Evolutionary conservation across 2,329 filamentous ascomycete species (phyloP).

Genomic region (Cordyceps cicadae): DNA sequence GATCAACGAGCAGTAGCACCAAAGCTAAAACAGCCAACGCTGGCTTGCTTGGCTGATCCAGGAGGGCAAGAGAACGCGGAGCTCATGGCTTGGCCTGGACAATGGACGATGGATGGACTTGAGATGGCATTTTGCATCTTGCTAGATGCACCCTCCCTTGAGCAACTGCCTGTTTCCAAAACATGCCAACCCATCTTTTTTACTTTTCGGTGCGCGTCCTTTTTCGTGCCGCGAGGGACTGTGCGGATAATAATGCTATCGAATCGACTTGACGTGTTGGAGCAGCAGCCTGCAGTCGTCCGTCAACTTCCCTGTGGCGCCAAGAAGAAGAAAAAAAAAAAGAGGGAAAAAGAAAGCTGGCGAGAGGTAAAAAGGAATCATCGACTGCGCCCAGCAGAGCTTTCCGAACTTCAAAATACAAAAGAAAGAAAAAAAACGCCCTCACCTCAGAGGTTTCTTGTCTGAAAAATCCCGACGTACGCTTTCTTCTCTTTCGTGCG

Average conservation of each 20-base stretch:
- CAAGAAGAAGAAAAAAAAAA: background rate
- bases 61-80: background rate
- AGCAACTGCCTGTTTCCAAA: background rate
- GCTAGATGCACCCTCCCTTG: slow-evolving; percentile 5
- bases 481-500: background rate
- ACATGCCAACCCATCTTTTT: background rate
- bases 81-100: background rate
- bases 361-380: background rate
- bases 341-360: background rate
- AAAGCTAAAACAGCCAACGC: background rate
- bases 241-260: background rate
- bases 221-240: background rate
- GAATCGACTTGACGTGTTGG: too few relatives aligned
- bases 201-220: background rate
- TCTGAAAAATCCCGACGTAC: background rate
- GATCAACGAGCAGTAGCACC: background rate
- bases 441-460: background rate
- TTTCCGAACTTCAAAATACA: background rate
- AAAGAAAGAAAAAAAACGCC: background rate
- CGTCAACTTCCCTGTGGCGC: background rate
- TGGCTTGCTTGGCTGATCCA: background rate
- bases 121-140: background rate
- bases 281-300: too few relatives aligned
- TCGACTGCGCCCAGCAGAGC: too few relatives aligned
- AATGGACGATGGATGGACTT: background rate